phyloP scores from a whole-genome alignment of 192 early-diverging fungal species.

The Backusella tuberculispora region DNA sequence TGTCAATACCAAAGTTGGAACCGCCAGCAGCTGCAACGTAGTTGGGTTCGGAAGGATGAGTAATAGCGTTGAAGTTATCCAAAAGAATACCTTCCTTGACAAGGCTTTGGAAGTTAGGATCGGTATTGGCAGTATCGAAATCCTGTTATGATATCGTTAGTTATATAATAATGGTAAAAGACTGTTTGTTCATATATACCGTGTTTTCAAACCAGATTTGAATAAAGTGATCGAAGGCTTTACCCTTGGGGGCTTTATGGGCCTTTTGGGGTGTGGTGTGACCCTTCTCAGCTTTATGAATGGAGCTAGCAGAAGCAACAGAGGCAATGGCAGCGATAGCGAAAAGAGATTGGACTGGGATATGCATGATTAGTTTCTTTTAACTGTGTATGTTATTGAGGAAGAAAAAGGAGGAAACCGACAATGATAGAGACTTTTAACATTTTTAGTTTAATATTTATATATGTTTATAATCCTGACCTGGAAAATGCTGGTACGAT shows the following conservation, averaged over 20 bases:
- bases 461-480: neutral
- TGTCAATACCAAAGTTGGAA: constrained; percentile 46
- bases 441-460: neutral
- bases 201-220: constrained; percentile 38
- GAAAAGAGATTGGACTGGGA: constrained; percentile 22
- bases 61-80: constrained; percentile 24
- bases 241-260: constrained; percentile 22
- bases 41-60: constrained; percentile 76
- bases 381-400: neutral
- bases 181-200: neutral
- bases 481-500: neutral
- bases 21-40: constrained; percentile 66
- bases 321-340: constrained; percentile 20
- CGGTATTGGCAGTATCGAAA: neutral
- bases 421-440: neutral
- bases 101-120: neutral
- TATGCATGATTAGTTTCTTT: constrained; percentile 4
- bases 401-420: neutral
- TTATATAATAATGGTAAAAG: neutral
- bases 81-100: constrained; percentile 9
- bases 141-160: neutral
- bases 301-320: constrained; percentile 15
- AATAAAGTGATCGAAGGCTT: constrained; percentile 34
- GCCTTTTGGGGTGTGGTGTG: neutral
- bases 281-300: neutral